Evolutionary conservation across 2,329 filamentous ascomycete genomes (phyloP).

Genomic region (Botryotinia narcissicola): DNA sequence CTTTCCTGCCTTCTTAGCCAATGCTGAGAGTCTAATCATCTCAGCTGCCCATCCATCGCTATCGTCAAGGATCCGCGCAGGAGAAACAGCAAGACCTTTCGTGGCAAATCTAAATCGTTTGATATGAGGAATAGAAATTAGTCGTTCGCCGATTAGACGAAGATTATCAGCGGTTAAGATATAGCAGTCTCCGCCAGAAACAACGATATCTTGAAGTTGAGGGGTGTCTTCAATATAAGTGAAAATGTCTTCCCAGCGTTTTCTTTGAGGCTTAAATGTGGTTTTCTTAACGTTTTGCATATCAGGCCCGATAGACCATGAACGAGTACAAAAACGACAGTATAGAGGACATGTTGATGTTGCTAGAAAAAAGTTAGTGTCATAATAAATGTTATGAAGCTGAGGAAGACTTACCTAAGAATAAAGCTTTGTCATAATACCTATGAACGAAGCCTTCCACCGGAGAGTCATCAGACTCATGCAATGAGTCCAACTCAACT

Average conservation of each 20-base stretch:
- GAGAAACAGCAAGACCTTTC: conserved; percentile 60
- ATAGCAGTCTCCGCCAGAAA: conserved; percentile 62
- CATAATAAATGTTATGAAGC: not conserved
- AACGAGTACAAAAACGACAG: conserved; percentile 61
- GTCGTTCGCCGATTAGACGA: conserved; percentile 51
- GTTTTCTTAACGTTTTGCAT: conserved; percentile 52
- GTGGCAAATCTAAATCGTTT: conserved; percentile 59
- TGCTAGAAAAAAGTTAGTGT: conserved; percentile 42
- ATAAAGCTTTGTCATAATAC: conserved; percentile 62
- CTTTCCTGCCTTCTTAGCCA: conserved; percentile 54
- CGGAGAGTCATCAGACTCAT: conserved; percentile 55
- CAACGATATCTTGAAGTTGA: conserved; percentile 55
- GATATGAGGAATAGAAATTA: conserved; percentile 57
- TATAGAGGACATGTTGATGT: conserved; percentile 61
- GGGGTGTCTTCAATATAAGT: conserved; percentile 53
- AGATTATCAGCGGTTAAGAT: conserved; percentile 54
- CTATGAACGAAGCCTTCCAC: conserved; percentile 59
- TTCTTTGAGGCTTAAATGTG: conserved; percentile 42
- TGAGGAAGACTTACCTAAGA: conserved; percentile 49
- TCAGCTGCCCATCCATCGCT: conserved; percentile 53
- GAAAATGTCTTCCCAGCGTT: conserved; percentile 56
- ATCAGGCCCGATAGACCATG: conserved; percentile 55
- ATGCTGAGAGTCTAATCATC: conserved; percentile 50
- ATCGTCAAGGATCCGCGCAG: conserved; percentile 52
- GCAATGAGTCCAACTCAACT: conserved; percentile 56